Evolutionary conservation across 768 basidiomycete species (phyloP), one percentile per base, ranked within the genome.

Genomic region (Panaeolus cyanescens): DNA sequence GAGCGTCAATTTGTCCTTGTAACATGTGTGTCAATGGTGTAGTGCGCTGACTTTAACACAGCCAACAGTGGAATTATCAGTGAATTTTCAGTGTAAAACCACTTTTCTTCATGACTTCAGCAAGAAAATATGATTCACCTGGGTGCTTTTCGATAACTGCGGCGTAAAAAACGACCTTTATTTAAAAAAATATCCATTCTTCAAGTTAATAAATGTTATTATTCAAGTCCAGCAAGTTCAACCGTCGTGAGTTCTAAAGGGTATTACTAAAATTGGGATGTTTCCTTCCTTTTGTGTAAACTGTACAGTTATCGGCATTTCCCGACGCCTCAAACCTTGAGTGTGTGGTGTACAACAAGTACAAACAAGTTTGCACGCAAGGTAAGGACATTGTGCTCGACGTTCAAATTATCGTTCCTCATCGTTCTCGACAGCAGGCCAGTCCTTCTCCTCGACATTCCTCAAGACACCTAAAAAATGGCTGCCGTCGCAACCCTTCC

Each of bases 401-500:
- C 74, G 69, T 69, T 59, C 71, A 68, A 45, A 39, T n/a, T 50
- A 64, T 59, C 55, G 55, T 59, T 65, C 59, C 67, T 70, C 68
- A 73, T 69, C 65, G 58, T 62, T 62, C 60, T 53, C 64, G 58
- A 58, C 62, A 59, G 58, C 55, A 70, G 71, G 66, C 68, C 68
- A 63, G 64, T 68, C 67, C 68, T 66, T 70, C 67, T 63, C 67
- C 69, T 72, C 73, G 71, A 75, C 79, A 72, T 68, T 68, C 72
- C 71, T 71, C 73, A 74, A 77, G 70, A 74, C 40, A 58, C 32
- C 58, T 50, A 54, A 64, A 83, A 81, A 79, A 90, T 90, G 88
- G 84, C 87, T 65, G 66, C 80, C 61, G 82, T 78, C 63, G 85
- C 86, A 68, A 88, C 91, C 40, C 90, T 95, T 63, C 92, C 92